Conservation (phyloP, 2,329 filamentous ascomycete species). For the Parastagonospora avenae region DNA sequence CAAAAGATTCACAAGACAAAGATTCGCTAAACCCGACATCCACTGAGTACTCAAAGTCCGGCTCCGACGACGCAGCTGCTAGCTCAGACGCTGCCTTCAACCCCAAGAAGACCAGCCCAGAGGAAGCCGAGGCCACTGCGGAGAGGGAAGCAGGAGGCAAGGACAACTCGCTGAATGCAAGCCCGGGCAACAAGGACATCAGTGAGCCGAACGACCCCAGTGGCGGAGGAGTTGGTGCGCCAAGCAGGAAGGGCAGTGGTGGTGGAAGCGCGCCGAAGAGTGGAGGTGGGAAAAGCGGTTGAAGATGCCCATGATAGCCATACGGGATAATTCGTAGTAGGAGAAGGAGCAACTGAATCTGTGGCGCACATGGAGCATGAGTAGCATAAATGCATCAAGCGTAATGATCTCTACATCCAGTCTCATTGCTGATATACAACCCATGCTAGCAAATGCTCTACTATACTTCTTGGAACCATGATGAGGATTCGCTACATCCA, state of each 20-base stretch:
- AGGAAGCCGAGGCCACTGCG: slow-evolving; percentile 57
- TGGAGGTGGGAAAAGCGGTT: slow-evolving; percentile 16
- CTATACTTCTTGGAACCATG: no score
- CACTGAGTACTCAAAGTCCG: slow-evolving; percentile 71
- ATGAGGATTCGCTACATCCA: no score
- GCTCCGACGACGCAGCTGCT: slow-evolving; percentile 64
- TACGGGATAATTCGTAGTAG: neutral
- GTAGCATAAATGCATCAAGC: neutral
- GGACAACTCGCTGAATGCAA: slow-evolving; percentile 58
- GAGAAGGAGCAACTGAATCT: no score
- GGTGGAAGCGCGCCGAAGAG: slow-evolving; percentile 46
- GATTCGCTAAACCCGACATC: slow-evolving; percentile 68
- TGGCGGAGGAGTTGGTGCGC: slow-evolving; percentile 47
- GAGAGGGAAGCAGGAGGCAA: slow-evolving; percentile 41
- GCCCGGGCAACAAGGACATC: slow-evolving; percentile 64
- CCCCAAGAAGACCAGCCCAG: slow-evolving; percentile 69
- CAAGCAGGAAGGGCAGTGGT: slow-evolving; percentile 39
- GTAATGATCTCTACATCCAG: neutral
- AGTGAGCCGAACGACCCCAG: slow-evolving; percentile 53
- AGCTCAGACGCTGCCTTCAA: slow-evolving; percentile 70
- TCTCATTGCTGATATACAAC: no score
- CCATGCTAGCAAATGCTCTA: no score
- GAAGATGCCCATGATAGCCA: neutral
- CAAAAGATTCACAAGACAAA: slow-evolving; percentile 54
- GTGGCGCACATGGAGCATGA: neutral